Evolutionary conservation across 2,329 filamentous ascomycete genomes (phyloP).

Genomic region (Beauveria bassiana): DNA sequence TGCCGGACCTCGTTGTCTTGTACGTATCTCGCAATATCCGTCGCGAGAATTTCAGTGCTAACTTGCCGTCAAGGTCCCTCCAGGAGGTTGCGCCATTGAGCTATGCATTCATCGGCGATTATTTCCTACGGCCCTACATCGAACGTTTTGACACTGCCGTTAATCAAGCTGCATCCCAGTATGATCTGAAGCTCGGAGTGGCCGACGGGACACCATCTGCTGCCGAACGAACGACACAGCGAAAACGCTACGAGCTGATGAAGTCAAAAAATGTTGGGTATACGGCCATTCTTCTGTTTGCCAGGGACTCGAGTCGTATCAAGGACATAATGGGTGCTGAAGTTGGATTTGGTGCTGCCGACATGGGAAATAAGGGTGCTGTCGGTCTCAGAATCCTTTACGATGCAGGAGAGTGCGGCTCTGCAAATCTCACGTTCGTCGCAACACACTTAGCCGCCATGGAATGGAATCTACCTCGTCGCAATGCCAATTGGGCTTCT

Average conservation of each 20-base stretch:
- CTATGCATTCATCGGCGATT: slow-evolving; percentile 77
- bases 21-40: slow-evolving; percentile 29
- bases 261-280: slow-evolving; percentile 72
- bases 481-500: slow-evolving; percentile 83
- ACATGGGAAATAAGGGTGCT: slow-evolving; percentile 95
- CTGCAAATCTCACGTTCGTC: slow-evolving; percentile 72
- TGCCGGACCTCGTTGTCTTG: slow-evolving; percentile 51
- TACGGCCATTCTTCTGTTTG: slow-evolving; percentile 84
- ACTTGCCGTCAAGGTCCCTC: slow-evolving; percentile 51
- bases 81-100: slow-evolving; percentile 86
- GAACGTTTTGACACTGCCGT: slow-evolving; percentile 63
- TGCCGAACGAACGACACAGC: slow-evolving; percentile 9
- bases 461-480: slow-evolving; percentile 66
- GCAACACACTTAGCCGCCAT: slow-evolving; percentile 82
- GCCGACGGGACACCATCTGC: slow-evolving; percentile 12
- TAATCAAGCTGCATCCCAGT: slow-evolving; percentile 52
- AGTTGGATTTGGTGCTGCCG: slow-evolving; percentile 74
- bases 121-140: slow-evolving; percentile 70
- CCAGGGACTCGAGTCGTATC: slow-evolving; percentile 54
- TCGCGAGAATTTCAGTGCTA: background rate
- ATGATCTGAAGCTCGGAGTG: slow-evolving; percentile 16
- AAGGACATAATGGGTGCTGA: slow-evolving; percentile 66
- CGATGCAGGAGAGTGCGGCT: slow-evolving; percentile 23
- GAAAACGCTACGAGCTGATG: slow-evolving; percentile 58
- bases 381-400: slow-evolving; percentile 70